A percentile compares a stretch with the other conserved stretches of the same genome.
phyloP scores from a whole-genome alignment of 106 monocot species.

The Acanthochlamys bracteata region DNA sequence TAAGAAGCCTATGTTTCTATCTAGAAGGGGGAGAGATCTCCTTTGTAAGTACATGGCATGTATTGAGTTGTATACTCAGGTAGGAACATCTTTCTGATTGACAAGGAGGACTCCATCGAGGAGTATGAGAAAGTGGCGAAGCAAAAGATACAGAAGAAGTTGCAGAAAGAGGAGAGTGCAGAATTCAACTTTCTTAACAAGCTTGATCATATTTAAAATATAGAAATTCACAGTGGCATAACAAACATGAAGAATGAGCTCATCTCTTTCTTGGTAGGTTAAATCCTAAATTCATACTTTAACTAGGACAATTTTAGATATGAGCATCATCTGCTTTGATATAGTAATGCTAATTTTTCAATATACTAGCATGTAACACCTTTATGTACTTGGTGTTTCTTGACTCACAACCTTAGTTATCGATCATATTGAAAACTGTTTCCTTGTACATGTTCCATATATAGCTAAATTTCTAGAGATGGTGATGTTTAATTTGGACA shows the following conservation, averaged over 20 bases:
- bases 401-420: too few relatives aligned
- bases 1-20: slow-evolving; percentile 73
- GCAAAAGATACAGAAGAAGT: slow-evolving; percentile 61
- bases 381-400: too few relatives aligned
- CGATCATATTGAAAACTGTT: too few relatives aligned
- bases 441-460: too few relatives aligned
- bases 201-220: slow-evolving; percentile 80
- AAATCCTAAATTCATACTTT: neutral
- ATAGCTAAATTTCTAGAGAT: too few relatives aligned
- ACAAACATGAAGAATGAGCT: slow-evolving; percentile 82
- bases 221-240: slow-evolving; percentile 83
- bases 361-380: too few relatives aligned
- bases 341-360: too few relatives aligned
- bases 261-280: slow-evolving; percentile 68
- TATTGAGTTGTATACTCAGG: slow-evolving; percentile 46
- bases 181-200: slow-evolving; percentile 70
- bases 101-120: slow-evolving; percentile 72
- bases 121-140: slow-evolving; percentile 86
- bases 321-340: too few relatives aligned
- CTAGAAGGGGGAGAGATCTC: slow-evolving; percentile 63
- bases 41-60: slow-evolving; percentile 75
- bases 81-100: slow-evolving; percentile 47
- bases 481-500: too few relatives aligned
- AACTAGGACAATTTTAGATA: neutral
- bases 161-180: slow-evolving; percentile 75